Percentiles rank a stretch among this genome's conserved stretches.
Evolutionary conservation across 768 basidiomycete species (phyloP).

Genomic region (Calvatia gigantea): DNA sequence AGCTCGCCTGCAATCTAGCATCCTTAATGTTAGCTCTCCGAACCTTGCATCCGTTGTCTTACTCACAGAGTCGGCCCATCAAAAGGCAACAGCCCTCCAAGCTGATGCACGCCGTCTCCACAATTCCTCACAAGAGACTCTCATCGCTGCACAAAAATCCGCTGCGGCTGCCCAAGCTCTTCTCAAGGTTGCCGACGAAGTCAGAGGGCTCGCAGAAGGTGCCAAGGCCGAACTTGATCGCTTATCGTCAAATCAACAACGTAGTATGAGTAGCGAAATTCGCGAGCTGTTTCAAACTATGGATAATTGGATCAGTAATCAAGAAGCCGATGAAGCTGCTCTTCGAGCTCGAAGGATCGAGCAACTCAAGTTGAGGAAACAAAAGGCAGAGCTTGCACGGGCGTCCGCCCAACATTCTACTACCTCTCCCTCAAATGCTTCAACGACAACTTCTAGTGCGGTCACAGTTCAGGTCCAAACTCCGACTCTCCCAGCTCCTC

Average conservation of each 20-base stretch:
- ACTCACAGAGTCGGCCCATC: slow-evolving; percentile 1
- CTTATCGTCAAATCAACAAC: slow-evolving; percentile 3
- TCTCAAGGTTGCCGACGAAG: slow-evolving; percentile 1
- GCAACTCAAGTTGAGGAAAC: background rate
- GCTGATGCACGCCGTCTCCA: background rate
- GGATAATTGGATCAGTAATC: background rate
- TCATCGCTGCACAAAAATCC: background rate
- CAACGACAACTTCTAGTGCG: background rate
- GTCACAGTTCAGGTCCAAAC: background rate
- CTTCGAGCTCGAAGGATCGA: background rate
- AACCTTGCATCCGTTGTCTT: slow-evolving; percentile 6
- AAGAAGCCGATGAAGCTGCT: slow-evolving; percentile 6
- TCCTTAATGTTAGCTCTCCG: background rate
- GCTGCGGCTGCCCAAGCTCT: background rate
- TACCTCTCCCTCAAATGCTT: background rate
- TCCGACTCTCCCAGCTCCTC: background rate
- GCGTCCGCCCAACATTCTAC: background rate
- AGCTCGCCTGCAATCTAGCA: background rate
- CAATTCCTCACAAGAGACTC: background rate
- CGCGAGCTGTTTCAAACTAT: background rate
- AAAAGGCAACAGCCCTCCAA: background rate
- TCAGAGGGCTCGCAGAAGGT: slow-evolving; percentile 5
- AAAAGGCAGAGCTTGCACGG: background rate
- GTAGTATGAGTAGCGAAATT: background rate
- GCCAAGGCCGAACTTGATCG: slow-evolving; percentile 10